Percentiles rank a stretch among this genome's conserved stretches.
Conservation (phyloP, 208 protist genomes). For the Blastocrithidia nonstop region DNA sequence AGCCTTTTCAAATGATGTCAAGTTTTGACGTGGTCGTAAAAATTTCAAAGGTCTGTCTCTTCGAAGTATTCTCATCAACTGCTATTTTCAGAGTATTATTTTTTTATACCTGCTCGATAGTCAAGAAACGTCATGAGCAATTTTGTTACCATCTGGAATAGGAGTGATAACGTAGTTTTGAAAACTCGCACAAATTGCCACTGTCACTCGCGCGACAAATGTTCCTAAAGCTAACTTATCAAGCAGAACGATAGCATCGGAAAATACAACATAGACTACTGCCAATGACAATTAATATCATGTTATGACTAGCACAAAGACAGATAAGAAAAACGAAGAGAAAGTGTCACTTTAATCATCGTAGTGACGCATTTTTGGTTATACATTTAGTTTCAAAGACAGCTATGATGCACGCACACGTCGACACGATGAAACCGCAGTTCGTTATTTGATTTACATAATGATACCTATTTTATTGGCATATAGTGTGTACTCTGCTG, state of each 20-base stretch:
- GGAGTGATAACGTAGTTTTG: constrained; percentile 91
- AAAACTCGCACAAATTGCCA: constrained; percentile 88
- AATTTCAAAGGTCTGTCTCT: constrained; percentile 93
- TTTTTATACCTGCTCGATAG: constrained; percentile 96
- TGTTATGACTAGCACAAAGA: not conserved
- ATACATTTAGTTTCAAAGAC: constrained; percentile 30
- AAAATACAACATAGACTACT: too few relatives aligned
- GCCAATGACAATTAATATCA: not conserved
- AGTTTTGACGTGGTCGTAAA: constrained; percentile 81
- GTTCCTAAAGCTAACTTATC: too few relatives aligned
- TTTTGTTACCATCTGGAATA: constrained; percentile 81
- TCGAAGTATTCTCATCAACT: constrained; percentile 88
- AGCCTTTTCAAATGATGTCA: constrained; percentile 96
- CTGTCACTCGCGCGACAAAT: constrained; percentile 8
- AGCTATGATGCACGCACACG: constrained; percentile 68
- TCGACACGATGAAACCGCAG: constrained; percentile 84
- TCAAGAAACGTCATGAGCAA: constrained; percentile 85
- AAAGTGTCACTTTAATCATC: not conserved
- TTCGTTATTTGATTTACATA: constrained; percentile 87
- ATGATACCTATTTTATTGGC: constrained; percentile 85
- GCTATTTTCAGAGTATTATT: constrained; percentile 89
- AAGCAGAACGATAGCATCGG: too few relatives aligned
- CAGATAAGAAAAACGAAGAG: constrained; percentile 2
- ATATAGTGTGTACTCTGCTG: constrained; percentile 91
- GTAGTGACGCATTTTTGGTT: constrained; percentile 12